Evolutionary conservation across 306 rosid genomes (phyloP).

Genomic region (Cyamopsis tetragonoloba): DNA sequence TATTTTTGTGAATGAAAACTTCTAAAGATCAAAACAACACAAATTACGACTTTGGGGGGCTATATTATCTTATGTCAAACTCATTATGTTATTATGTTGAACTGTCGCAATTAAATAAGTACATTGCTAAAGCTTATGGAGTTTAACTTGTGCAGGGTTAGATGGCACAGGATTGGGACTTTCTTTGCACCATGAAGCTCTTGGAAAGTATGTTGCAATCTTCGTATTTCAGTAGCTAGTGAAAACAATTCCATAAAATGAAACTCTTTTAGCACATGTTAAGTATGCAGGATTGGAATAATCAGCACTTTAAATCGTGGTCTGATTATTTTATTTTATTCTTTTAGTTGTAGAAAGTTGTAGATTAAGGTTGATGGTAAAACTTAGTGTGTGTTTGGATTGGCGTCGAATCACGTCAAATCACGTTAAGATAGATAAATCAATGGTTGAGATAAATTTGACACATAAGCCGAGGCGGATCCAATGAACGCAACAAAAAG

Average conservation of each 20-base stretch:
- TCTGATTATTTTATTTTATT: neutral
- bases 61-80: neutral
- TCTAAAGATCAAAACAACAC: too few species aligned
- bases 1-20: neutral
- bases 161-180: conserved; percentile 96
- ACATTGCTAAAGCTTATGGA: conserved; percentile 10
- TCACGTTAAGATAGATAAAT: too few species aligned
- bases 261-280: neutral
- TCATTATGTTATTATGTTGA: neutral
- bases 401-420: too few species aligned
- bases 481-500: too few species aligned
- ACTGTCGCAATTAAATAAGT: conserved; percentile 4
- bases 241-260: neutral
- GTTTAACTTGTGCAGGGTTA: conserved; percentile 50
- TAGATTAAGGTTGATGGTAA: conserved; percentile 6
- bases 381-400: too few species aligned
- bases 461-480: too few species aligned
- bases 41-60: neutral
- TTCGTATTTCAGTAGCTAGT: neutral
- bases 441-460: too few species aligned
- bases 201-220: conserved; percentile 66
- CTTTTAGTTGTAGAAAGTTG: neutral
- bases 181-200: conserved; percentile 85
- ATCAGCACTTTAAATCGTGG: neutral
- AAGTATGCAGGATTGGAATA: neutral